Base-by-base conservation (phyloP, 768 basidiomycete genomes). In the Macrocybe gigantea region DNA sequence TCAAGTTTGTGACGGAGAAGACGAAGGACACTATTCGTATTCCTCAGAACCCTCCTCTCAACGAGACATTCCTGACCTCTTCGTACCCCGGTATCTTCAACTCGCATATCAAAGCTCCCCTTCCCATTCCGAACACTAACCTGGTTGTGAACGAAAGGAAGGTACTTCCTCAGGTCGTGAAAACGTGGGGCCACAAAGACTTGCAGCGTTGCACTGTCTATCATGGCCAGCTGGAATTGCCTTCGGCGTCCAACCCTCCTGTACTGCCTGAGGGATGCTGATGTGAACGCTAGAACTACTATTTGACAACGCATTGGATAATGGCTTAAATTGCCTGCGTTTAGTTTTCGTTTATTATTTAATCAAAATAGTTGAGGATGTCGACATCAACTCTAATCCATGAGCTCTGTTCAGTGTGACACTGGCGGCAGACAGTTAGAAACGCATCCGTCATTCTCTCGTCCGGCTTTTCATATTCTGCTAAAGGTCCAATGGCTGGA, bases 1-100 rank as follows among this genome's bases (percentile, higher is more conserved):
- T 75, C 63, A 47, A 61, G 29, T 62, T 79, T 41, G 78, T 83
- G 43, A 78, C 75, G 6, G 51, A 71, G 41, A 50, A 58, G 6
- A 75, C 75, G 1, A 67, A 65, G 38, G 79, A 82, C 62, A 55
- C 54, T 40, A 72, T 59, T 2, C 53, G 56, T 34, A 51, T 47
- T 2, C 39, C 53, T 2, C 33, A 48, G 0, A 47, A 50, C 22
- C 22, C 22, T 4, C 22, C 22, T 22, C 41, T 55, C 2, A 30
- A 40, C 33, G 33, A 45, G 12, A 50, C 57, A 3, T 43, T 54
- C 38, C 51, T 63, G 30, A 63, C 62, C 33, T 41, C n/a, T 0
- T 62, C 60, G 7, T 65, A 65, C 41, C 57, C 64, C 1, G 64
- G 64, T 1, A 51, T 62, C 1, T 62, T 65, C 44, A 62, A 63